Conservation (phyloP, 129 eudicot species). For the Erigeron canadensis region DNA sequence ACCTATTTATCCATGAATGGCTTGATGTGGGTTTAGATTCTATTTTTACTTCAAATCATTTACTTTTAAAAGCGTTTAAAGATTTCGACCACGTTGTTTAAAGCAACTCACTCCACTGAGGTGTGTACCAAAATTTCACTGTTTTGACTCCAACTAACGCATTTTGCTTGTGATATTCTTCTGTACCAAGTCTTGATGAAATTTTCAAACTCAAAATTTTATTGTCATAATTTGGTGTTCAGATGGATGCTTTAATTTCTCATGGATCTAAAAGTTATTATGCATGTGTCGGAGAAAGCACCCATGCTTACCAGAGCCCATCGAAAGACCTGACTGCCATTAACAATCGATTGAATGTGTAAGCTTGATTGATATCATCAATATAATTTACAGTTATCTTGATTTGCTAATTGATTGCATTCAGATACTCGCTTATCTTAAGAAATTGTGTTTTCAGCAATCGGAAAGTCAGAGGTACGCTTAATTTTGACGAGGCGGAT, state of each 20-base stretch:
- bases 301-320: conserved; percentile 98
- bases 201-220: neutral
- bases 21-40: neutral
- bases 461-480: conserved; percentile 69
- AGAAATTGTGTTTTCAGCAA: conserved; percentile 33
- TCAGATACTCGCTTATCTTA: neutral
- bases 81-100: too few relatives aligned
- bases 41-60: neutral
- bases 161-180: neutral
- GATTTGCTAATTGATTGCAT: neutral
- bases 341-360: conserved; percentile 87
- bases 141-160: neutral
- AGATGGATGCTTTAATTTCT: conserved; percentile 95
- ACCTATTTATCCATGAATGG: neutral
- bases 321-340: conserved; percentile 91
- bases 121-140: neutral
- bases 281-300: conserved; percentile 98
- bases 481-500: conserved; percentile 77
- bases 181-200: neutral
- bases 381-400: neutral
- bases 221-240: neutral
- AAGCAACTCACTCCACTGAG: neutral
- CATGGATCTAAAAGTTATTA: conserved; percentile 91
- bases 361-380: neutral
- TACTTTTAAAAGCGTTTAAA: too few relatives aligned